A percentile compares a stretch with the other conserved stretches of the same genome.
These are phyloP conservation scores for Dacryopinax primogenitus DNA, from an alignment of 768 basidiomycete genomes.

Conservation along the genomic window DNA sequence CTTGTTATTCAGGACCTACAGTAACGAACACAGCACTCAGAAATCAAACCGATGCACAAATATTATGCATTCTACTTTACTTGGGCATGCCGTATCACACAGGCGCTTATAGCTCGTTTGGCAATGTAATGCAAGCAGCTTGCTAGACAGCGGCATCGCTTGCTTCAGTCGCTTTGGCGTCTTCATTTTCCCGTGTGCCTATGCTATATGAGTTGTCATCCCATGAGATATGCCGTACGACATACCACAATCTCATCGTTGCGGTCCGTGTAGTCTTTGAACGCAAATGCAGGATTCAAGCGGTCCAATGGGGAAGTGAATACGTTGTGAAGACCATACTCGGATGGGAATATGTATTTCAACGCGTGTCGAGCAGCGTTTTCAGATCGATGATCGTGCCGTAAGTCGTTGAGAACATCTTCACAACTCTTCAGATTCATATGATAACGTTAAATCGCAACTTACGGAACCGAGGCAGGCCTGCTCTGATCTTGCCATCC, in stretches of 20 bases:
- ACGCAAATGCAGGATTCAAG: slow-evolving; percentile 23
- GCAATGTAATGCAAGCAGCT: slow-evolving; percentile 50
- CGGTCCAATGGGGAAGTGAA: slow-evolving; percentile 30
- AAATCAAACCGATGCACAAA: slow-evolving; percentile 8
- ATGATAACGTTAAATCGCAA: slow-evolving; percentile 24
- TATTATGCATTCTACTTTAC: slow-evolving; percentile 40
- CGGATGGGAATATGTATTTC: slow-evolving; percentile 76
- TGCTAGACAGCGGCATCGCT: slow-evolving; percentile 41
- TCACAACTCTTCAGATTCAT: slow-evolving; percentile 35
- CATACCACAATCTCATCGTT: slow-evolving; percentile 59
- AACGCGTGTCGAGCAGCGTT: slow-evolving; percentile 48
- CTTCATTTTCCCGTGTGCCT: slow-evolving; percentile 37
- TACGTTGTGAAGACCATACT: slow-evolving; percentile 52
- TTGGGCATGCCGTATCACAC: slow-evolving; percentile 58
- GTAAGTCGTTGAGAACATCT: slow-evolving; percentile 18
- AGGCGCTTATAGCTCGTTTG: slow-evolving; percentile 54
- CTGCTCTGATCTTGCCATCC: slow-evolving; percentile 47
- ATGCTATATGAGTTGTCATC: slow-evolving; percentile 15
- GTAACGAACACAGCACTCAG: slow-evolving; percentile 25
- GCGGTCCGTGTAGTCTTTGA: slow-evolving; percentile 45
- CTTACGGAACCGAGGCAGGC: slow-evolving; percentile 58
- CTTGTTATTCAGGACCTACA: slow-evolving; percentile 30
- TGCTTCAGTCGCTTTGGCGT: slow-evolving; percentile 63
- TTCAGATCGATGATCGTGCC: slow-evolving; percentile 26
- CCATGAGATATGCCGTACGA: not conserved